Percentiles rank a stretch among this genome's conserved stretches.
phyloP scores from a whole-genome alignment of 371 early-diverging fungal species.

The Mortierella sp. region DNA sequence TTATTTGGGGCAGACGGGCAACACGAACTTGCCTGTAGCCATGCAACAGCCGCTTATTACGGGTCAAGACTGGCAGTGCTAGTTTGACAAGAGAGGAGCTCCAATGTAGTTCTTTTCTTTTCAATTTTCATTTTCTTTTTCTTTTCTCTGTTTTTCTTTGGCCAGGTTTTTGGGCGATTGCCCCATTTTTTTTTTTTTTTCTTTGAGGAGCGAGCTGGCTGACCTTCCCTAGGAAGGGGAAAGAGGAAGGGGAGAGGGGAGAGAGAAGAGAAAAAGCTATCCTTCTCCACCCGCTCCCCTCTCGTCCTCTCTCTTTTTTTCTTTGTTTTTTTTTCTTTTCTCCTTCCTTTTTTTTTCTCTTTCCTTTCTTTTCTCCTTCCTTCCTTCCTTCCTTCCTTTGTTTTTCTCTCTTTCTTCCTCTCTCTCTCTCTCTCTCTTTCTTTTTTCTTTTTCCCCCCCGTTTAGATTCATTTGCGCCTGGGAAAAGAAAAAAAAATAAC shows the following conservation, averaged over 20 bases:
- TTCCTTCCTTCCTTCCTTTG: no score
- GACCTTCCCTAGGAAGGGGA: background rate
- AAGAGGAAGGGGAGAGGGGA: no score
- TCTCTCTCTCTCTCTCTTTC: conserved; percentile 6
- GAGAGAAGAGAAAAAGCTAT: no score
- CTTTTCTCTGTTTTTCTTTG: background rate
- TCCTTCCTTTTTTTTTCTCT: no score
- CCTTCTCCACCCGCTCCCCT: no score
- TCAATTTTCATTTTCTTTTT: background rate
- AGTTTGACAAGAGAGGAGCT: background rate
- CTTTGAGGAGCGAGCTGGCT: background rate
- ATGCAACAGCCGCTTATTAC: background rate
- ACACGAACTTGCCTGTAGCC: no score
- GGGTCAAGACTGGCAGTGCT: background rate
- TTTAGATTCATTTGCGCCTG: conserved; percentile 1
- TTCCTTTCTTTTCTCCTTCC: no score
- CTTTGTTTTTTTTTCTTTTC: no score
- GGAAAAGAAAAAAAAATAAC: background rate
- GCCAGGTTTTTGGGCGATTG: no score
- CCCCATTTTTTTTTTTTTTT: background rate
- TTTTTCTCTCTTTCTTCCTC: no score
- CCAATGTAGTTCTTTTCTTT: background rate
- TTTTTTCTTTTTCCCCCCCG: background rate
- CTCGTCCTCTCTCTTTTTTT: no score
- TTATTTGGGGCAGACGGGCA: no score